phyloP scores from a whole-genome alignment of 352 stramenopile species.

The Blastocystis sp. region DNA sequence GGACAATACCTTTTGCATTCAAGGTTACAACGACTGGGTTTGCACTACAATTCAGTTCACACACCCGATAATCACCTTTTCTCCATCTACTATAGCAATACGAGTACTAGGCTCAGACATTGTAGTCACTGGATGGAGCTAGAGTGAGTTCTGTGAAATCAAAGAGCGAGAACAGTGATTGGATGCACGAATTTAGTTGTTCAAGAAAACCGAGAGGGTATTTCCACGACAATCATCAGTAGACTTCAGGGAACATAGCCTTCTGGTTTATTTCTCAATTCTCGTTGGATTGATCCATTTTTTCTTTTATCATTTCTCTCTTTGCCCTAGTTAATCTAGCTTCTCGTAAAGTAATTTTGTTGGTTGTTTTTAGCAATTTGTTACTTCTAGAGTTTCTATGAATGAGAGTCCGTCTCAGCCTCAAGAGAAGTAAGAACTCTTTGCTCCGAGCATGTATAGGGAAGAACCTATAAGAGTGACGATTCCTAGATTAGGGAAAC shows the following conservation, averaged over 20 bases:
- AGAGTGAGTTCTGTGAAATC: not conserved
- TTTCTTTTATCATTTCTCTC: not conserved
- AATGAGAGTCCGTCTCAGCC: not conserved
- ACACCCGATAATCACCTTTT: conserved; percentile 71
- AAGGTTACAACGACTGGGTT: conserved; percentile 96
- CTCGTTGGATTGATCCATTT: not conserved
- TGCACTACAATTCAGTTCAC: conserved; percentile 75
- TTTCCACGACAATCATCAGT: not conserved
- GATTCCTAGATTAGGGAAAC: not conserved
- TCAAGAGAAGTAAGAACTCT: not conserved
- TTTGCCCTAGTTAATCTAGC: not conserved
- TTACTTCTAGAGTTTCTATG: not conserved
- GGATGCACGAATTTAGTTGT: not conserved
- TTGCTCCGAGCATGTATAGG: not conserved
- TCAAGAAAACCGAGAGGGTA: not conserved
- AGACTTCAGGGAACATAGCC: not conserved
- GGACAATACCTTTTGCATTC: conserved; percentile 98
- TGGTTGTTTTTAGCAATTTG: not conserved
- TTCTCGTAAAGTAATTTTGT: not conserved
- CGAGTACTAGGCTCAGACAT: conserved; percentile 68
- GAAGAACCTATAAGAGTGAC: not conserved
- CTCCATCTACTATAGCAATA: conserved; percentile 94
- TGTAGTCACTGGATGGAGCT: not conserved
- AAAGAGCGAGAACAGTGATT: not conserved
- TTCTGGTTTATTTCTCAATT: not conserved